Percentiles rank a stretch among this genome's conserved stretches.
Conservation (phyloP, 176 grass and related monocot species). For the Paspalum notatum region DNA sequence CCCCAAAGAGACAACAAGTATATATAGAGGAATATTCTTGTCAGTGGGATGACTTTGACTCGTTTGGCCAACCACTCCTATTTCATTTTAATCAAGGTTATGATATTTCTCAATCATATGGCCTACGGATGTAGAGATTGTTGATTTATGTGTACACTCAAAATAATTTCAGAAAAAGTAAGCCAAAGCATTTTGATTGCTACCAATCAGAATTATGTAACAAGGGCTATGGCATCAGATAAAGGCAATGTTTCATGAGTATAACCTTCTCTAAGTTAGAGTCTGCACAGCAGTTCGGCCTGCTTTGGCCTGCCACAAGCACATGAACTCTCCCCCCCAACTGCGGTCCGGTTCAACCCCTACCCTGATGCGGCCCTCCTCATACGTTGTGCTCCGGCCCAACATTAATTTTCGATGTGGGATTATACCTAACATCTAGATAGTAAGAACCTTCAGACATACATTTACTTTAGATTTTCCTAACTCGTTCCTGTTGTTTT, state of each 20-base stretch:
- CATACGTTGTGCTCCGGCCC: too few species aligned
- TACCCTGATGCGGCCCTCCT: too few species aligned
- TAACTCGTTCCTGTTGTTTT: conserved; percentile 27
- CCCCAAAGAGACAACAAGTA: neutral
- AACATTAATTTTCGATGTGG: too few species aligned
- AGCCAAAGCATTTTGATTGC: neutral
- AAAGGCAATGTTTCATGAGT: conserved; percentile 1
- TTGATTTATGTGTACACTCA: conserved; percentile 5
- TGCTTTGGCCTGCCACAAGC: too few species aligned
- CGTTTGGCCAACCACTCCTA: conserved; percentile 6
- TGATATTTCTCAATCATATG: conserved; percentile 26
- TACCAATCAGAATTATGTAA: neutral
- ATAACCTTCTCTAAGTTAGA: neutral
- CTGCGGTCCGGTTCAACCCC: too few species aligned
- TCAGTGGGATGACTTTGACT: conserved; percentile 4
- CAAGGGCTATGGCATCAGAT: neutral
- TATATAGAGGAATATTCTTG: conserved; percentile 24
- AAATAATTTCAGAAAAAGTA: neutral
- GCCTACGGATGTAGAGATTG: neutral
- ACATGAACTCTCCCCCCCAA: too few species aligned
- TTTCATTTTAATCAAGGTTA: conserved; percentile 19
- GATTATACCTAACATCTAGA: too few species aligned
- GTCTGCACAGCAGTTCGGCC: too few species aligned
- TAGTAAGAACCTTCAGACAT: conserved; percentile 15
- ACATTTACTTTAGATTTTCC: neutral